Evolutionary conservation across 208 protist genomes (phyloP), one percentile per base, ranked within the genome.

Genomic region (Crithidia sp.): DNA sequence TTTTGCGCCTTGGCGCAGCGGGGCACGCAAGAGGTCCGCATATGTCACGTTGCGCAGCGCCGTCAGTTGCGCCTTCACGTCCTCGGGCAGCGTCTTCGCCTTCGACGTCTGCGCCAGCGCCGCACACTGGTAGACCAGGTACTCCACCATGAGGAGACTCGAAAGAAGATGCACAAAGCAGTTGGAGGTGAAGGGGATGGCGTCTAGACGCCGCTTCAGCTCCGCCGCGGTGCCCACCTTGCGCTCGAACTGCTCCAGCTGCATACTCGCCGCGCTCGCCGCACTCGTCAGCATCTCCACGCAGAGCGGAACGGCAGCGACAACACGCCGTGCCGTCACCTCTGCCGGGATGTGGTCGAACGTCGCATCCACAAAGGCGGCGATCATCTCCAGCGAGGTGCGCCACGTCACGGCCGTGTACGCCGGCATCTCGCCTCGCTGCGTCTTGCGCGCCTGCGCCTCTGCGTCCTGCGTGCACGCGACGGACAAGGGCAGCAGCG

Each of bases 401-500:
- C 87, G 77, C 90, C 90, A 95, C 58, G 84, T 67, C 36, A 91
- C 63, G 2, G 90, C 87, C 53, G 85, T 77, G 76, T 89, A 87
- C 47, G 69, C 54, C 7, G 64, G 49, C 9, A 63, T 17, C 40
- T 12, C 39, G 8, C 6, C 54, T 12, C 19, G 36, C 43, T 39
- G 16, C 49, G 47, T 66, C 12, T 39, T 2, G 5, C 44, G 44
- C 59, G 41, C 39, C 17, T 13, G 69, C 63, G 54, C 41, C 2
- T 12, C 58, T 16, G 71, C 40, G 53, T 57, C 41, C n/a, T 72
- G 43, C 4, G 72, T 90, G 14, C 77, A 73, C 13, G 70, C 17
- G 28, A 59, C 47, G 5, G 87, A 56, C 14, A 91, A 61, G 6
- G 90, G 90, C 28, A 95, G 54, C 9, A 90, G 58, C 9, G 82